These are phyloP conservation scores for Elsinoe batatas DNA, from an alignment of 2,329 filamentous ascomycete genomes.

Conservation along the genomic window DNA sequence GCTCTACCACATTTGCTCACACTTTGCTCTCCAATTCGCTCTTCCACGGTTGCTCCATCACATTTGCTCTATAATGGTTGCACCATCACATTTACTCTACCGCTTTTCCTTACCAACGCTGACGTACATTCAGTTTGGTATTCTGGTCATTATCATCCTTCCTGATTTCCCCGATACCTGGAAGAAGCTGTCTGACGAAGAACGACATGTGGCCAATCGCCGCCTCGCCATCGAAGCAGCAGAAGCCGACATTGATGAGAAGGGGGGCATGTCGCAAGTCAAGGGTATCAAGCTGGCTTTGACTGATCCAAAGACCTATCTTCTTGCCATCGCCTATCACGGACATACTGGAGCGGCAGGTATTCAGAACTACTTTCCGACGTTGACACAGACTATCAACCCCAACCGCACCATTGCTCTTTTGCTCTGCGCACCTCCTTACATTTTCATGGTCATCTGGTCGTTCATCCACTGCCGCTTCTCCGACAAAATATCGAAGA, in stretches of 20 bases:
- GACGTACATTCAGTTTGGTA: conserved; percentile 48
- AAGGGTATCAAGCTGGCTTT: conserved; percentile 43
- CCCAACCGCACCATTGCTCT: conserved; percentile 39
- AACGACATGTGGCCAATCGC: conserved; percentile 38
- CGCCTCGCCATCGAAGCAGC: conserved; percentile 43
- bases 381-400: conserved; percentile 38
- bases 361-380: conserved; percentile 50
- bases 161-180: conserved; percentile 36
- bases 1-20: too few relatives aligned
- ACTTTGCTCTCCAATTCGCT: too few relatives aligned
- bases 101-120: conserved; percentile 28
- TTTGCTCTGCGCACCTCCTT: conserved; percentile 44
- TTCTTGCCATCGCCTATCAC: conserved; percentile 41
- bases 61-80: too few relatives aligned
- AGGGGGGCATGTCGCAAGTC: conserved; percentile 39
- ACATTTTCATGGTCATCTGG: conserved; percentile 44
- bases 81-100: too few relatives aligned
- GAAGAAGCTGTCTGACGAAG: conserved; percentile 32
- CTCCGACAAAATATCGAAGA: conserved; percentile 36
- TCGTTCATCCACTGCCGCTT: conserved; percentile 35
- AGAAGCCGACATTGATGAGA: conserved; percentile 41
- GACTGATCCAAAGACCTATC: conserved; percentile 41
- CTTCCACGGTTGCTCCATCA: too few relatives aligned
- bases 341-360: conserved; percentile 41
- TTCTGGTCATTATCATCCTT: conserved; percentile 21